Evolutionary conservation across 225 moss, liverwort and hornwort species (phyloP).

Genomic region (Thuidium tamariscinum): DNA sequence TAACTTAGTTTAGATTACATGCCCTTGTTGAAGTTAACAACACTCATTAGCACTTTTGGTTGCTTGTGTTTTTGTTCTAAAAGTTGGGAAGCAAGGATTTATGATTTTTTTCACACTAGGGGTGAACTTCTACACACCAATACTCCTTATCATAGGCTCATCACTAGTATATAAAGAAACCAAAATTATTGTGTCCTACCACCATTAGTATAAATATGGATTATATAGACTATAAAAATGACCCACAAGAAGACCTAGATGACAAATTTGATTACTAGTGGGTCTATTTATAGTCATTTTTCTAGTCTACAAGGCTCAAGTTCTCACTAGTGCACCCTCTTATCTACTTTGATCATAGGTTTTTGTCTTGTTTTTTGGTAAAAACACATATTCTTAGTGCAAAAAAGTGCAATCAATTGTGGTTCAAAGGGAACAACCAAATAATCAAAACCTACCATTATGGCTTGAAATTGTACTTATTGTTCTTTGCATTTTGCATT

Average conservation of each 20-base stretch:
- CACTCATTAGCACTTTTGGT: neutral
- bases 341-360: neutral
- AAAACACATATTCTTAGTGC: neutral
- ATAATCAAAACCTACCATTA: neutral
- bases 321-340: neutral
- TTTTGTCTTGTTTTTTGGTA: neutral
- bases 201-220: neutral
- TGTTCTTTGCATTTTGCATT: no score
- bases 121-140: neutral
- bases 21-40: neutral
- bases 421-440: neutral
- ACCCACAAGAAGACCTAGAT: fast-evolving
- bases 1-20: neutral
- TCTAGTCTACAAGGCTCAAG: neutral
- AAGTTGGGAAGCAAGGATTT: neutral
- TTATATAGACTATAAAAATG: fast-evolving
- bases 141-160: neutral
- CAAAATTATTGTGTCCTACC: neutral
- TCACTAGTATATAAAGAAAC: neutral
- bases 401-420: neutral
- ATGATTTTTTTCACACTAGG: neutral
- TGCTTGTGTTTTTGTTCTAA: neutral
- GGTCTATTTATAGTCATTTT: no score
- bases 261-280: neutral
- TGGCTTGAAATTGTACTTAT: no score